Percentiles rank a stretch among this genome's conserved stretches.
These are phyloP conservation scores for Plasmodium yoelii DNA, from an alignment of 169 alveolate genomes.

Conservation along the genomic window DNA sequence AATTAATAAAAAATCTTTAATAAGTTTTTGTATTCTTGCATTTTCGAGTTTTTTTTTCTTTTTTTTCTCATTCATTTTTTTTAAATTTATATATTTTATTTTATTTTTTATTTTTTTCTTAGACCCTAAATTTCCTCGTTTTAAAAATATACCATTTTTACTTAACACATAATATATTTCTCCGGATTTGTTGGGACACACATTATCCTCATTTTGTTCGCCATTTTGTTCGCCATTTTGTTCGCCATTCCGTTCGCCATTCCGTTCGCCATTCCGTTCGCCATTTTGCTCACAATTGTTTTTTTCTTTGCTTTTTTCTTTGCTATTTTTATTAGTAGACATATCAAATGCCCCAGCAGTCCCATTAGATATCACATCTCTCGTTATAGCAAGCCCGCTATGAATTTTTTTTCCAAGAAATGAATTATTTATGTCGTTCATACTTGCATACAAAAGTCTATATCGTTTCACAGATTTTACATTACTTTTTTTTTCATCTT, in stretches of 20 bases:
- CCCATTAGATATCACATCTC: background rate
- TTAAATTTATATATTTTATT: background rate
- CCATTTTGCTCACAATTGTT: background rate
- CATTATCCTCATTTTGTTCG: background rate
- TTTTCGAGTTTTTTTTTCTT: conserved; percentile 2
- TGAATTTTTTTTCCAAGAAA: conserved; percentile 9
- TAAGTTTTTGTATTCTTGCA: conserved; percentile 24
- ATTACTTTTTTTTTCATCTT: background rate
- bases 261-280: too few relatives aligned
- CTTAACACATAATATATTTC: background rate
- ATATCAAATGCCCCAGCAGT: background rate
- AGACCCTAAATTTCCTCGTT: background rate
- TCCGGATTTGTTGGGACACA: background rate
- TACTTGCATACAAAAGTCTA: background rate
- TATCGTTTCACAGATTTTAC: background rate
- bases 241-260: background rate
- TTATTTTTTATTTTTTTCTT: conserved; percentile 4
- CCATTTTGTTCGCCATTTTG: background rate
- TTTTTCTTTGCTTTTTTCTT: too few relatives aligned
- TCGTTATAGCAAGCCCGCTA: conserved; percentile 10
- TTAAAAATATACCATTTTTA: background rate
- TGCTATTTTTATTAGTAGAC: background rate
- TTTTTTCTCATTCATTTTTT: background rate
- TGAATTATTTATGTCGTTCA: background rate
- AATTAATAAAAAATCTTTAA: conserved; percentile 39